Base-by-base conservation (phyloP, 441 rosid genomes). In the Biscutella laevigata region DNA sequence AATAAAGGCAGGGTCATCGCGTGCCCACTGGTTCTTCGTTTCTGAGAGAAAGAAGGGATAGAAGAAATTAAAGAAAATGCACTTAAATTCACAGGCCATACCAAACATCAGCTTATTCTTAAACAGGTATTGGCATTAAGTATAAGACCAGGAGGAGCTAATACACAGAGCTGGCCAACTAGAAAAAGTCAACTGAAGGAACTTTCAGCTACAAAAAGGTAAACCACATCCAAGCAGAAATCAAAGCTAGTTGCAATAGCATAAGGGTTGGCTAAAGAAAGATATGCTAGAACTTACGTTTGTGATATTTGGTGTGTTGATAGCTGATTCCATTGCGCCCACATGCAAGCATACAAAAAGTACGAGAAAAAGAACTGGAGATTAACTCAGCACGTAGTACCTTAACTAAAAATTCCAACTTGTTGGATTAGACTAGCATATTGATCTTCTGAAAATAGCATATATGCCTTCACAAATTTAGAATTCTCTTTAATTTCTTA, bases 1-100 rank as follows among this genome's bases (percentile, higher is more conserved):
- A 68, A 83, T 73, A 80, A 91, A 88, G 29, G 96, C 97, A 59
- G 99, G 99, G 72, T 92, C 97, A 12, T 92, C 99, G 42, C 95
- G 95, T 53, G 99, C 99, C 97, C 99, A 88, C 63, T 92, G 99
- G 72, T 92, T 92, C 75, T 92, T 92, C 40, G 95, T 92, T 82
- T 92, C 99, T 88, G 85, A 59, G 48, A 67, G 35, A 54, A 49
- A 42, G 20, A 59, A 19, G 33, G 36, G 44, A 21, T 17, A 34
- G 53, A 20, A 37, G 33, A 41, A 49, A 24, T 46, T 28, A 20
- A 53, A 41, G 46, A 5, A 54, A 33, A 34, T 25, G 20, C 32
- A 53, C 35, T 17, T 10, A 19, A 47, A 28, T 27, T 47, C 4
- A 33, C 42, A 47, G 29, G 46, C 33, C 36, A 48, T 21, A 34